Conservation (phyloP, 768 basidiomycete species). For the Fibroporia radiculosa region DNA sequence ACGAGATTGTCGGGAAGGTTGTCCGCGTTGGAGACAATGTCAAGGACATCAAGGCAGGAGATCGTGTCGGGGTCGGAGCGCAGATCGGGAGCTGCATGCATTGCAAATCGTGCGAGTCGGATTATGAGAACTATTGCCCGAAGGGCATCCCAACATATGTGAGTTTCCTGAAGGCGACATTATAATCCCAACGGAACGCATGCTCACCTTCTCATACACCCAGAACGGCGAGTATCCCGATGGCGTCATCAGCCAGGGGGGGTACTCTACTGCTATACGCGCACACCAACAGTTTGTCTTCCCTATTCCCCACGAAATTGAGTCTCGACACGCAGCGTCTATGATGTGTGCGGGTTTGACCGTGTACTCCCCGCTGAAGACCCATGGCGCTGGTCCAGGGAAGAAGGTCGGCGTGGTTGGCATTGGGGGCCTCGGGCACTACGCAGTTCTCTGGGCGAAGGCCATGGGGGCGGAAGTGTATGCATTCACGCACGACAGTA, state of each 20-base stretch:
- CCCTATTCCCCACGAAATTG: constrained; percentile 46
- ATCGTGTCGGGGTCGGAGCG: constrained; percentile 45
- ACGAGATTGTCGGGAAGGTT: constrained; percentile 51
- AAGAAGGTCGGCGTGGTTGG: constrained; percentile 62
- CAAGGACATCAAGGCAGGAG: constrained; percentile 42
- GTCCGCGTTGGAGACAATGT: constrained; percentile 48
- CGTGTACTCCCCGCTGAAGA: constrained; percentile 50
- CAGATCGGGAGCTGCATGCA: constrained; percentile 45
- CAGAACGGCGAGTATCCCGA: constrained; percentile 32
- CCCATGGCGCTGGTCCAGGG: constrained; percentile 48
- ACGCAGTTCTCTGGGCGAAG: constrained; percentile 35
- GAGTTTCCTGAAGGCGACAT: constrained; percentile 1
- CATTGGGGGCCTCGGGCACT: constrained; percentile 50
- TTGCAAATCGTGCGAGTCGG: constrained; percentile 40
- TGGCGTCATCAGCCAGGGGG: constrained; percentile 31
- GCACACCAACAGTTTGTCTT: constrained; percentile 49
- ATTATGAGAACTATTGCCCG: constrained; percentile 52
- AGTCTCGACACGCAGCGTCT: constrained; percentile 47
- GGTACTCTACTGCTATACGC: constrained; percentile 41
- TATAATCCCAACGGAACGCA: too few species aligned
- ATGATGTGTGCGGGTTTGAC: constrained; percentile 64
- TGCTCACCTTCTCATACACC: background rate
- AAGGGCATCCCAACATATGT: constrained; percentile 34
- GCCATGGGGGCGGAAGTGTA: constrained; percentile 52
- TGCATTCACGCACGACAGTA: constrained; percentile 47